Evolutionary conservation across 306 rosid genomes (phyloP).

Genomic region (Cotoneaster glaucophyllus): DNA sequence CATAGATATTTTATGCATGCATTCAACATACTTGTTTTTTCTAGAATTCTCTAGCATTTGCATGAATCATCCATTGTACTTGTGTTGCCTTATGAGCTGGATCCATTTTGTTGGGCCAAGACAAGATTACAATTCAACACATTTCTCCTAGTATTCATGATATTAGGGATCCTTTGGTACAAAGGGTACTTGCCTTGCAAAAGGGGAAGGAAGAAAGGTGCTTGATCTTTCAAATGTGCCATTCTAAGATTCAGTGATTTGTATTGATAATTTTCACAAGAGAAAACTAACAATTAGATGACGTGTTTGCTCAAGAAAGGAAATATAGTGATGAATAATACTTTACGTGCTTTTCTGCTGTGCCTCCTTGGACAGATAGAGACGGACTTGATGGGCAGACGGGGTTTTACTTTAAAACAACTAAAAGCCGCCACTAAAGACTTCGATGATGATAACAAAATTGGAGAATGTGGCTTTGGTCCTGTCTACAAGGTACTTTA

Average conservation of each 20-base stretch:
- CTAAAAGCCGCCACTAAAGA: slow-evolving; percentile 48
- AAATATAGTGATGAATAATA: background rate
- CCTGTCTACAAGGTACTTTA: slow-evolving; percentile 55
- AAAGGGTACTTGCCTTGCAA: slow-evolving; percentile 29
- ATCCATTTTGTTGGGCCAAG: too few relatives aligned
- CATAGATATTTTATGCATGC: too few relatives aligned
- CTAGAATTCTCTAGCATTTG: too few relatives aligned
- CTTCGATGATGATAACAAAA: slow-evolving; percentile 44
- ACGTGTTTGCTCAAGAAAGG: background rate
- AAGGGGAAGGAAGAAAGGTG: slow-evolving; percentile 26
- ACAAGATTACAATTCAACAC: too few relatives aligned
- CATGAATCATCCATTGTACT: too few relatives aligned
- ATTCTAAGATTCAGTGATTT: slow-evolving; percentile 1
- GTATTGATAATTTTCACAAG: background rate
- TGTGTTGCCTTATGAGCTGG: too few relatives aligned
- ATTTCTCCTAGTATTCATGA: slow-evolving; percentile 30
- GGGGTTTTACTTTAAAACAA: slow-evolving; percentile 52
- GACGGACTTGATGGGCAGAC: slow-evolving; percentile 34
- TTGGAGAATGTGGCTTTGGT: slow-evolving; percentile 77
- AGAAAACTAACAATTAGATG: background rate
- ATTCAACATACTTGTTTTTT: too few relatives aligned
- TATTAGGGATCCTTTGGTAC: slow-evolving; percentile 50
- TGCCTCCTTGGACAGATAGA: slow-evolving; percentile 20
- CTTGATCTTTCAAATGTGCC: background rate
- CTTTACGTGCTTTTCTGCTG: slow-evolving; percentile 2